Evolutionary conservation across 169 alveolate genomes (phyloP).

Genomic region (Plasmodium blacklocki): DNA sequence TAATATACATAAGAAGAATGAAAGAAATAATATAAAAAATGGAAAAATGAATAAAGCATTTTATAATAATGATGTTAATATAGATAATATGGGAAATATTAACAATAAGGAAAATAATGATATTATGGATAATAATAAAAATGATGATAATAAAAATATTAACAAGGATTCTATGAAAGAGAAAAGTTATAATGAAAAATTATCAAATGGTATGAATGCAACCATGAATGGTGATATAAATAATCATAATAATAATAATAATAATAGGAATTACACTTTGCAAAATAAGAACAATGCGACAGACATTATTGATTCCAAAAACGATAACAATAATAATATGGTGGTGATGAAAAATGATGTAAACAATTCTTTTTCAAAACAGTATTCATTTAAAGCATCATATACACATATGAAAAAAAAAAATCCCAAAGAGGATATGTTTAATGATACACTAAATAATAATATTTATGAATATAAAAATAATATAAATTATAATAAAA

Average conservation of each 20-base stretch:
- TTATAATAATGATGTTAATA: constrained; percentile 4
- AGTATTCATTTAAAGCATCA: constrained; percentile 17
- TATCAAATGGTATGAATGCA: too few species aligned
- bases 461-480: constrained; percentile 11
- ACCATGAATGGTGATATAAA: too few species aligned
- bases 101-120: not conserved
- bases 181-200: constrained; percentile 4
- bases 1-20: not conserved
- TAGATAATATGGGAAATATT: not conserved
- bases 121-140: not conserved
- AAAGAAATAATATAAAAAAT: not conserved
- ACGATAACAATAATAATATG: constrained; percentile 21
- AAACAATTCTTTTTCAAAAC: constrained; percentile 9
- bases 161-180: not conserved
- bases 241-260: constrained; percentile 19
- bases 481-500: constrained; percentile 6
- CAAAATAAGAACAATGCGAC: constrained; percentile 5
- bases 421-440: constrained; percentile 23
- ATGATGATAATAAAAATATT: not conserved
- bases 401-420: constrained; percentile 39
- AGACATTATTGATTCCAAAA: constrained; percentile 15
- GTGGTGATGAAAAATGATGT: not conserved
- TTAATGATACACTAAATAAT: constrained; percentile 5
- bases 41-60: not conserved
- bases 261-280: not conserved